Evolutionary conservation across 2,329 filamentous ascomycete genomes (phyloP), one percentile per base, ranked within the genome.

Genomic region (Chaetomiaceae sp.): DNA sequence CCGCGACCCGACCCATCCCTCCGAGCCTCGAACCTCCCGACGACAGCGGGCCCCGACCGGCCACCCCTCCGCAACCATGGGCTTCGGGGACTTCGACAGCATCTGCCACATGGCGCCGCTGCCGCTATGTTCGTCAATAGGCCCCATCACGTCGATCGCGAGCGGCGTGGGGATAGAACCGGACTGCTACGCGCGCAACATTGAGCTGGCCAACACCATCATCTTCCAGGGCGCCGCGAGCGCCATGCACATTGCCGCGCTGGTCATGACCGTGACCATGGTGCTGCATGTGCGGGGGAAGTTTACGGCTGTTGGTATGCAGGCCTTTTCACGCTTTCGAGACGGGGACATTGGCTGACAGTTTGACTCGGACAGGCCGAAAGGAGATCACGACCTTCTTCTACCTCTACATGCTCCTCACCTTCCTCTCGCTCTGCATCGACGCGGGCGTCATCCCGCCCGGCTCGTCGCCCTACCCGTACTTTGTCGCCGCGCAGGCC

Each of bases 201-300:
- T 99, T 71, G 91, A 96, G 72, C 73, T 97, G 62, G 94, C 91
- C 63, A 99, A 99, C 75, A 99, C 94, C 37, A 92, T 97, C 74
- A 99, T 99, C 67, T 99, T 99, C 70, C 85, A 97, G 73, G 89
- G 86, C 67, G 94, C 91, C 25, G 85, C 91, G 20, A 89, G 89
- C 58, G 91, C 92, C 67, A 89, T 94, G 74, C 94, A 99, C 72
- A 97, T 99, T 62, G 75, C 88, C 53, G 89, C 92, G 14, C 77
- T 99, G 55, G 76, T 85, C 63, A 96, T 99, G 92, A 95, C 91
- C 4, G 88, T 92, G 8, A 87, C 96, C 65, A 99, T 99, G 94
- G 91, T 99, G 58, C 79, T 99, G 60, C 94, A 99, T 71, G 89
- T 99, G 59, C 83, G 94, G 64, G 92, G 89, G 65, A 99, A 99